Evolutionary conservation across 306 rosid genomes (phyloP), one percentile per base, ranked within the genome.

Genomic region (Vigna radiata): DNA sequence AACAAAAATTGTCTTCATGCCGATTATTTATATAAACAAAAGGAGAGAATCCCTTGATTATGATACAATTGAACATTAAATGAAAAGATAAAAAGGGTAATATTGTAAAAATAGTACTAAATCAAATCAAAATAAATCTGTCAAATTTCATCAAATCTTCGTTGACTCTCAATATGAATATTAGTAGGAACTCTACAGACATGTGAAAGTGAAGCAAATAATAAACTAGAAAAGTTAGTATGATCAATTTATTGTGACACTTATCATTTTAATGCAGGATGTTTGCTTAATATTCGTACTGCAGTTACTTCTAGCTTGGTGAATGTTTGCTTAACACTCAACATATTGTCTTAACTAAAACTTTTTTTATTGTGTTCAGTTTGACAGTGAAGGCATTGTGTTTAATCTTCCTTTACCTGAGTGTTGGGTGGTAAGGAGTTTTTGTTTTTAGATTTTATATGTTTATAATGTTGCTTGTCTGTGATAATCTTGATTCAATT

Each of bases 341-440:
- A 56, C 55, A 65, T 74, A 29, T 72, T 76, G 9, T 52, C 68
- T 73, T 33, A 25, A 18, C 77, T 50, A 58, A 59, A 46, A 78
- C 53, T 11, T 18, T 56, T 69, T 56, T 0, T 80, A 0, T 36
- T 58, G 68, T 83, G 62, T 77, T 75, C 88, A 94, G 98, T 90
- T 94, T 81, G 97, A 89, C 79, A 68, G 44, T 50, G 92, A 85
- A 84, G 93, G 83, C 75, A 67, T 83, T 63, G 83, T 94, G 43
- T 82, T 44, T 72, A 81, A 68, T 83, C 86, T 94, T 73, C 95
- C 98, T 72, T 87, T 94, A 69, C 85, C 98, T 60, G 98, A 94
- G 88, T 84, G 92, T 78, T 94, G 97, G 98, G 93, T 91, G 96
- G 98, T 94, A 86, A 91, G 93, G 74, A 23, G 50, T 53, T 68